Base-by-base conservation (phyloP, 805 yeast species). In the Candida mattraensis region DNA sequence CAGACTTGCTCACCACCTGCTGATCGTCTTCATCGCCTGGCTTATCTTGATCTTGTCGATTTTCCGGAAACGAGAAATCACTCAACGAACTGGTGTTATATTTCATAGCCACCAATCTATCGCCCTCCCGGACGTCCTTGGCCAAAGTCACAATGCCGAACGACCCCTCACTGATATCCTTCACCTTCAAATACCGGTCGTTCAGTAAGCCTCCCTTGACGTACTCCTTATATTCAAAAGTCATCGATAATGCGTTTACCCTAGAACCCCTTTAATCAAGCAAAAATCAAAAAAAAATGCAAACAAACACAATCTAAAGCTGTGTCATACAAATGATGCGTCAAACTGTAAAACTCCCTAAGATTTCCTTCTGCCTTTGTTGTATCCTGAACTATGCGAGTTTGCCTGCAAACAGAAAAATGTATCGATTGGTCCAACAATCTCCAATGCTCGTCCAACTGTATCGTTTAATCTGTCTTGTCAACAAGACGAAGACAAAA, bases 121-220 rank as follows among this genome's bases (percentile, higher is more conserved):
- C 52, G 19, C 57, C 49, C 19, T 55, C 40, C 24, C 66, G 61
- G 17, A 71, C 69, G 58, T 91, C 96, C 51, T 78, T 80, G 7
- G 96, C 97, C 17, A 91, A 70, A 2, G 94, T 80, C 7, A 91
- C 98, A 30, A 84, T 74, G 33, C 98, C 98, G 60, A 87, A 91
- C 0, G 97, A 87, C 19, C 98, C 98, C 59, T 87, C 89, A 54
- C 89, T 86, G 40, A 91, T 76, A 54, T 80, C 86, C 39, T 76
- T 78, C 15, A 87, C 69, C 49, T 81, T 81, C 39, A 67, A 64
- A 63, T 87, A 91, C 37, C 84, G 68, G 36, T 69, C 69, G 41
- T 79, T 72, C 38, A 87, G 66, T 28, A 83, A 67, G 13, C 52
- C 60, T n/a, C 67, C 68, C 13, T 54, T 43, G 13, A 53, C 47